Percentiles rank a stretch among this genome's conserved stretches.
Evolutionary conservation across 345 rosid genomes (phyloP).

Genomic region (Melaleuca quinquenervia): DNA sequence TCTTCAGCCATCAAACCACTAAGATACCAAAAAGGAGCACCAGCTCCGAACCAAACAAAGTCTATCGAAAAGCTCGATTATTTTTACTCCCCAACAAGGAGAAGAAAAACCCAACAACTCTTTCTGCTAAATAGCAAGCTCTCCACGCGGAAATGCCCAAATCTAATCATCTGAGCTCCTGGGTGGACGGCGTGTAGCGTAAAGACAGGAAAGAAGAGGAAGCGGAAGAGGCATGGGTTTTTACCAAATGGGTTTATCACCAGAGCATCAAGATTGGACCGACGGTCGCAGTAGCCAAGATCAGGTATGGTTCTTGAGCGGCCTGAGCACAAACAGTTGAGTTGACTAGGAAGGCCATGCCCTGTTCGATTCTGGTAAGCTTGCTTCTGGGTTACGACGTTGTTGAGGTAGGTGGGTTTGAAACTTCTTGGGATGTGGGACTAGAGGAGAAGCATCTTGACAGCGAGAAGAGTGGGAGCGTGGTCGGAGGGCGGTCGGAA

Average conservation of each 20-base stretch:
- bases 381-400: background rate
- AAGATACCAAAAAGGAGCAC: background rate
- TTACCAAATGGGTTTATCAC: background rate
- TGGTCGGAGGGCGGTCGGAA: too few species aligned
- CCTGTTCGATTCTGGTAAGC: background rate
- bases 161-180: background rate
- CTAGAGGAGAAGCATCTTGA: background rate
- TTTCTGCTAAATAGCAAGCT: background rate
- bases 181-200: background rate
- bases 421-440: background rate
- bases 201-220: background rate
- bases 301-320: background rate
- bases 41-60: background rate
- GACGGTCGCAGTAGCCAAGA: background rate
- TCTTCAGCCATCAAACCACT: background rate
- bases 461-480: background rate
- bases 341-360: background rate
- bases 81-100: background rate
- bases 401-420: background rate
- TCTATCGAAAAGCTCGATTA: background rate
- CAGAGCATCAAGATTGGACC: background rate
- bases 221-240: background rate
- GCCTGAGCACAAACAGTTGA: background rate
- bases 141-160: background rate
- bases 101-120: background rate